phyloP scores from a whole-genome alignment of 768 basidiomycete genomes.

The Tylopilus rubrobrunneus region DNA sequence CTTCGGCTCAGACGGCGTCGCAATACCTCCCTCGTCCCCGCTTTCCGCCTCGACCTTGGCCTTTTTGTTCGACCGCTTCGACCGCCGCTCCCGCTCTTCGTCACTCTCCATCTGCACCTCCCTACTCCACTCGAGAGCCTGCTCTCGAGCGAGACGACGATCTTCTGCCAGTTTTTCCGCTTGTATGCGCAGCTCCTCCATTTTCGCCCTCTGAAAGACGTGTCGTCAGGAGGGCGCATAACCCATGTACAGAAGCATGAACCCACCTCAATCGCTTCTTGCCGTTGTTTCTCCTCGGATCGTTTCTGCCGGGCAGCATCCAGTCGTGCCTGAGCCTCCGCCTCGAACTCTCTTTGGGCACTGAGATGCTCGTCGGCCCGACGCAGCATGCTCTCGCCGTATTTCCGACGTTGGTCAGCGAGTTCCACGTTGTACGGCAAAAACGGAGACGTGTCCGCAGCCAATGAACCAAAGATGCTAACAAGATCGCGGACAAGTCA shows the following conservation, averaged over 20 bases:
- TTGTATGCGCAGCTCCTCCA: constrained; percentile 62
- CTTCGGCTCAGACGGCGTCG: constrained; percentile 47
- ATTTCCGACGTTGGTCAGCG: constrained; percentile 85
- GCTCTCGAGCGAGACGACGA: constrained; percentile 69
- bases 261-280: constrained; percentile 64
- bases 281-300: constrained; percentile 71
- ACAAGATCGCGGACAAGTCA: not conserved
- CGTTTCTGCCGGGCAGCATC: constrained; percentile 74
- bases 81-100: constrained; percentile 71
- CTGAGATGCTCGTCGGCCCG: constrained; percentile 77
- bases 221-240: not conserved
- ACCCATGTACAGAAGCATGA: not conserved
- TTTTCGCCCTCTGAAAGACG: constrained; percentile 46
- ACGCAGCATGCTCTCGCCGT: constrained; percentile 82
- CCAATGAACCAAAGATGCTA: constrained; percentile 83
- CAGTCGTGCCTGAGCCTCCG: constrained; percentile 64
- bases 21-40: constrained; percentile 41
- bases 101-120: constrained; percentile 67
- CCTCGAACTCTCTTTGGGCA: constrained; percentile 68
- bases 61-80: constrained; percentile 52
- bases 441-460: constrained; percentile 60
- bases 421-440: constrained; percentile 85
- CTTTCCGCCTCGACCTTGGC: constrained; percentile 51
- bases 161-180: constrained; percentile 80
- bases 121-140: constrained; percentile 74